phyloP scores from a whole-genome alignment of 768 basidiomycete species.

The Amanita exitialis region DNA sequence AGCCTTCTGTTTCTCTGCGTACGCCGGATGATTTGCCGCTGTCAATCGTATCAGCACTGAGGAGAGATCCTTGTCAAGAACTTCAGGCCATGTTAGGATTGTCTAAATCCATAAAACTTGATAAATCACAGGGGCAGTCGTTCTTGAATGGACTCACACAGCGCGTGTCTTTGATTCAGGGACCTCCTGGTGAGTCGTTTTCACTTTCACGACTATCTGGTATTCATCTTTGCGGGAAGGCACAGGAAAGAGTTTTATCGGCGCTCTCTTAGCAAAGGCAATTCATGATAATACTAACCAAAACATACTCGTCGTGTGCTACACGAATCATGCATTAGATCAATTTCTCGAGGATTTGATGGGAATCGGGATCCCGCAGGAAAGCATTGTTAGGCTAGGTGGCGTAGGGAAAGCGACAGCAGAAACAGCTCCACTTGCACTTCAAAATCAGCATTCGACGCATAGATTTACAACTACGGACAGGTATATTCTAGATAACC shows the following conservation, averaged over 20 bases:
- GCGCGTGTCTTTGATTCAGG: constrained; percentile 53
- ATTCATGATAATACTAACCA: constrained; percentile 36
- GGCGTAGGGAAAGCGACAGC: constrained; percentile 42
- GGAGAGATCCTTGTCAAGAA: constrained; percentile 24
- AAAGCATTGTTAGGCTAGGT: constrained; percentile 45
- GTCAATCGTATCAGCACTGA: constrained; percentile 17
- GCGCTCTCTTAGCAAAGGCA: constrained; percentile 53
- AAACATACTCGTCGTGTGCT: constrained; percentile 60
- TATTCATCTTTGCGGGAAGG: constrained; percentile 24
- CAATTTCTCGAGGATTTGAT: constrained; percentile 58
- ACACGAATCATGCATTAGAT: constrained; percentile 68
- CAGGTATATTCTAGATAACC: constrained; percentile 30
- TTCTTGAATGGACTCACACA: constrained; percentile 47
- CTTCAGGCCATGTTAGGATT: constrained; percentile 28
- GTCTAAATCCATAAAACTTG: constrained; percentile 33
- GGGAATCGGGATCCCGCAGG: constrained; percentile 41
- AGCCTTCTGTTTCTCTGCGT: constrained; percentile 13
- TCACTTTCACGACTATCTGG: not conserved
- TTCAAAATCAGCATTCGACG: constrained; percentile 27
- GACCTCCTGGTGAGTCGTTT: constrained; percentile 48
- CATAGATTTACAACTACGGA: constrained; percentile 20
- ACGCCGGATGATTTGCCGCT: constrained; percentile 4
- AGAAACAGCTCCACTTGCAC: constrained; percentile 32
- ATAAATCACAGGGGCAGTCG: constrained; percentile 36
- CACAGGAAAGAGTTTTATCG: constrained; percentile 69